Conservation (phyloP, 306 rosid genomes). For the Leucaena leucocephala region DNA sequence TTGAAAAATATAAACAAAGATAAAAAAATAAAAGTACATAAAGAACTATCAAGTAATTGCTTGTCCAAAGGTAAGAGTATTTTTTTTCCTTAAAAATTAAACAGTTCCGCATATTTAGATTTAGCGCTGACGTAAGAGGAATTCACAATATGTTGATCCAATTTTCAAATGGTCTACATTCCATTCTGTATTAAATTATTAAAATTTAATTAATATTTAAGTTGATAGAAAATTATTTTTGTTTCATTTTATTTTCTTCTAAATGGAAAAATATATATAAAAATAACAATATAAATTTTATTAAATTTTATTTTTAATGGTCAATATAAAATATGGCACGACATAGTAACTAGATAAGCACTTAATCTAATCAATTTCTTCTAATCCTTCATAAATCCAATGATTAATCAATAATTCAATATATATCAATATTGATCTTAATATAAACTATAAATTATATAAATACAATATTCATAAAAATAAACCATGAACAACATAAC, state of each 20-base stretch:
- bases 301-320: too few species aligned
- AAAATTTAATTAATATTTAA: too few species aligned
- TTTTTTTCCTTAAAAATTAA: too few species aligned
- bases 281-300: too few species aligned
- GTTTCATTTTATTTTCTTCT: neutral
- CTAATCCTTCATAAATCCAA: neutral
- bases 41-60: neutral
- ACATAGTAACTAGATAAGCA: neutral
- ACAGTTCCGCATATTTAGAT: neutral
- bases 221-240: neutral
- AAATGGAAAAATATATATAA: neutral
- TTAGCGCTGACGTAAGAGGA: rapidly evolving
- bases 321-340: too few species aligned
- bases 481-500: neutral
- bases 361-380: neutral
- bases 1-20: too few species aligned
- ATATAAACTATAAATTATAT: too few species aligned
- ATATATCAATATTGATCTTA: too few species aligned
- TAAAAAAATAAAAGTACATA: neutral
- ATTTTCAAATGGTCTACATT: neutral
- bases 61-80: too few species aligned
- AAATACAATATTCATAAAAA: too few species aligned
- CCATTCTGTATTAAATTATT: too few species aligned
- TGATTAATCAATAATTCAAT: too few species aligned
- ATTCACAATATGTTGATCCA: neutral